Evolutionary conservation across 805 yeast species (phyloP).

Genomic region (Wickerhamomyces strasburgensis): DNA sequence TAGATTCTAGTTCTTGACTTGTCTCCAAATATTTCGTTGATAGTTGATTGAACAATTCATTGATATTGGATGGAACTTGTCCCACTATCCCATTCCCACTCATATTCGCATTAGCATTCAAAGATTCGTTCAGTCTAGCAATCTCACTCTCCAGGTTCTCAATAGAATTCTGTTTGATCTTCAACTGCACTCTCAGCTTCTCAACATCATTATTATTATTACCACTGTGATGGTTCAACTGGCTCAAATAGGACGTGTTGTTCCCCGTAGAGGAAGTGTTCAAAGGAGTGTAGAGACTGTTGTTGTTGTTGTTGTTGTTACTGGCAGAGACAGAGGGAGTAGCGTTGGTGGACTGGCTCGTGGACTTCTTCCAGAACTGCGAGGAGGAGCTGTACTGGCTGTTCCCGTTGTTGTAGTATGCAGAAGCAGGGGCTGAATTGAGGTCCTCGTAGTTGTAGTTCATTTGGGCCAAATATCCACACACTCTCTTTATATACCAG

Average conservation of each 20-base stretch:
- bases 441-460: conserved; percentile 8
- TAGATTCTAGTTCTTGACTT: conserved; percentile 50
- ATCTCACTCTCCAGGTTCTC: conserved; percentile 42
- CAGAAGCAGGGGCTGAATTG: not conserved
- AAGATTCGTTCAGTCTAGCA: conserved; percentile 31
- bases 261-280: too few relatives aligned
- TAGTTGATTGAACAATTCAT: conserved; percentile 44
- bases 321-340: conserved; percentile 2
- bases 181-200: conserved; percentile 43
- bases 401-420: too few relatives aligned
- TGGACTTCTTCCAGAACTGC: conserved; percentile 11
- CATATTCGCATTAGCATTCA: not conserved
- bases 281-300: not conserved
- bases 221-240: too few relatives aligned
- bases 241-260: too few relatives aligned
- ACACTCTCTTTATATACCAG: too few relatives aligned
- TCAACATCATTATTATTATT: conserved; percentile 25
- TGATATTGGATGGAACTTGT: conserved; percentile 37
- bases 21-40: conserved; percentile 43
- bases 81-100: conserved; percentile 7
- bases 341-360: conserved; percentile 4
- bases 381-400: conserved; percentile 6
- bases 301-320: conserved; percentile 1
- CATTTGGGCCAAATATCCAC: conserved; percentile 1
- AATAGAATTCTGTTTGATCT: conserved; percentile 49